Base-by-base conservation (phyloP, 371 early-diverging fungal species). In the Mortierella sp. region DNA sequence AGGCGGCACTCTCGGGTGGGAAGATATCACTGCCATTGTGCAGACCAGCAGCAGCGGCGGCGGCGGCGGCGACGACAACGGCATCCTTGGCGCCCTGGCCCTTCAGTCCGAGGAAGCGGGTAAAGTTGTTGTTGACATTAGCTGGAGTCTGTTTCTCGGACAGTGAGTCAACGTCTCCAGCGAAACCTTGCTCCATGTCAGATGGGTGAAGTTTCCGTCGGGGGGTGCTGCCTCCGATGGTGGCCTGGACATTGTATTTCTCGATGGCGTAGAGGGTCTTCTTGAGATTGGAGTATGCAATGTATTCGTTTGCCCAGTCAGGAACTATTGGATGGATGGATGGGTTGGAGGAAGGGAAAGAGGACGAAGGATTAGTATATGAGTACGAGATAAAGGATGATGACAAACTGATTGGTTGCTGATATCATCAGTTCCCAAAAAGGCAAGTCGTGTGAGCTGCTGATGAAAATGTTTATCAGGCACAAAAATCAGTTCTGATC, bases 251-350 rank as follows among this genome's bases (percentile, higher is more conserved):
- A 54, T 86, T 82, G 68, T 79, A 86, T 71, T 82, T 82, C 38
- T 86, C 86, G 58, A 86, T 86, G 60, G 86, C 80, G 58, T 86
- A 86, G 46, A 86, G 82, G 0, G 80, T 86, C 80, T 86, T 86
- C 54, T 86, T 86, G 11, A 86, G 72, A 32, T 82, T 77, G 16
- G 86, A 82, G 35, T 86, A 86, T n/a, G 86, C 86, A 54, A 86
- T 68, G 80, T 86, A 86, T 51, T 82, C 86, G 73, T 54, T 82
- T 73, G 86, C 86, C 86, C 86, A 86, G 74, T 86, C 86, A 43
- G 86, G 86, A n/a, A 86, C 86, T 86, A 75, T 38, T 35, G 18
- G 38, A 7, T 49, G 12, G 55, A 32, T 70, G 16, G 41, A 8
- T 38, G 43, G 43, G 41, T 10, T 38, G 43, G 43, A 70, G 46